Conservation (phyloP, 75 land plant genomes). For the Adiantum capillusveneris region DNA sequence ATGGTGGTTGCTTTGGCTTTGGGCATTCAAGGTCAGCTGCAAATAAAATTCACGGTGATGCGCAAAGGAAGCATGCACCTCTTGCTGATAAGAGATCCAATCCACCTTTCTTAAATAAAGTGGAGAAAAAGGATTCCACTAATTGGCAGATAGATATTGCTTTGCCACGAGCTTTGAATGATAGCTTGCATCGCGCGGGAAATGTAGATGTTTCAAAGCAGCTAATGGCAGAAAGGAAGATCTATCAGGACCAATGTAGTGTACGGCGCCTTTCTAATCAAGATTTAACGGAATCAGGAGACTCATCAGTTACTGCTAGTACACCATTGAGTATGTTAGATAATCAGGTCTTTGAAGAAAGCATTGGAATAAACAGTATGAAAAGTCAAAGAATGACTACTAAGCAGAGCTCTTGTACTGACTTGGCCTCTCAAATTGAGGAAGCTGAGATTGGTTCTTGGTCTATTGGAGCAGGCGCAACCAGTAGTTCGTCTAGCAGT, state of each 20-base stretch:
- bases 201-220: slow-evolving; percentile 24
- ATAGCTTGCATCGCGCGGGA: slow-evolving; percentile 21
- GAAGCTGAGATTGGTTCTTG: slow-evolving; percentile 23
- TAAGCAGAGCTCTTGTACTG: slow-evolving; percentile 22
- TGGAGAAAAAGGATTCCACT: slow-evolving; percentile 24
- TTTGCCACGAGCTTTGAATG: slow-evolving; percentile 34
- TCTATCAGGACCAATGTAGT: slow-evolving; percentile 7
- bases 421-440: slow-evolving; percentile 16
- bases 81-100: slow-evolving; percentile 37
- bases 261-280: not conserved
- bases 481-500: slow-evolving; percentile 15
- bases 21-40: slow-evolving; percentile 30
- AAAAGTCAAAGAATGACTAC: slow-evolving; percentile 18
- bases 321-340: not conserved
- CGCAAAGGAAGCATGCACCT: slow-evolving; percentile 34
- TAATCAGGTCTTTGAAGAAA: slow-evolving; percentile 11
- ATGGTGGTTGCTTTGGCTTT: slow-evolving; percentile 12
- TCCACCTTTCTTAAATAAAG: slow-evolving; percentile 29
- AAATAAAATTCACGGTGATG: slow-evolving; percentile 8
- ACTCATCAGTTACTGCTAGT: too few relatives aligned
- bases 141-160: slow-evolving; percentile 81
- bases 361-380: slow-evolving; percentile 20
- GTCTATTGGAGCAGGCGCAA: slow-evolving; percentile 7
- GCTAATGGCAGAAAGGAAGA: slow-evolving; percentile 13
- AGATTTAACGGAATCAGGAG: too few relatives aligned